These are phyloP conservation scores for Paecilomyces variotii DNA, from an alignment of 2,329 filamentous ascomycete genomes.

Conservation along the genomic window DNA sequence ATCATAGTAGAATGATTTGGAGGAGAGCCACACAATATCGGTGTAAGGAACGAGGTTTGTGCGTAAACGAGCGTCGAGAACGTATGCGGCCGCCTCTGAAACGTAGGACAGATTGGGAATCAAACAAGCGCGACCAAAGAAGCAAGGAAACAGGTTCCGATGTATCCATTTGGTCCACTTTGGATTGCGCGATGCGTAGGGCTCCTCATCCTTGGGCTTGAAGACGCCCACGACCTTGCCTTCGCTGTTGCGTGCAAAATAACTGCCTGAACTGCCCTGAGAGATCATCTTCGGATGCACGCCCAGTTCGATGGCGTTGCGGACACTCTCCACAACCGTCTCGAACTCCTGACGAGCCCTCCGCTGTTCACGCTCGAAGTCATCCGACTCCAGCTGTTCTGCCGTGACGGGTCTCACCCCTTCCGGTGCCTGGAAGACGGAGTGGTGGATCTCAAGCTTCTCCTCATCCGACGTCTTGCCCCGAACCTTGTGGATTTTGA, in stretches of 20 bases:
- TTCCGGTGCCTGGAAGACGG: slow-evolving; percentile 89
- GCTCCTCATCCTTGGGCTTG: slow-evolving; percentile 98
- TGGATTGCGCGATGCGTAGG: slow-evolving; percentile 90
- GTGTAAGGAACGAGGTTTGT: slow-evolving; percentile 95
- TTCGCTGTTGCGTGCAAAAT: slow-evolving; percentile 85
- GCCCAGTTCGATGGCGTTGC: slow-evolving; percentile 78
- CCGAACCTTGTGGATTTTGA: slow-evolving; percentile 76
- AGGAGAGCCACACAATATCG: slow-evolving; percentile 86
- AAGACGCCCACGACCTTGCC: slow-evolving; percentile 97
- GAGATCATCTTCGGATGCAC: slow-evolving; percentile 93
- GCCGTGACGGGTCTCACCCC: slow-evolving; percentile 72
- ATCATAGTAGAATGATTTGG: slow-evolving; percentile 96
- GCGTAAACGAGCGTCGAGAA: slow-evolving; percentile 79
- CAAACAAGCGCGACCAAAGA: slow-evolving; percentile 87
- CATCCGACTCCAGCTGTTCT: slow-evolving; percentile 57
- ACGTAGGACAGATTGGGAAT: slow-evolving; percentile 98
- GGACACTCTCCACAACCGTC: slow-evolving; percentile 80
- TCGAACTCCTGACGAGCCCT: slow-evolving; percentile 81
- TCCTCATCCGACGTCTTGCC: slow-evolving; percentile 71
- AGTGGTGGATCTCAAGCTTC: slow-evolving; percentile 90
- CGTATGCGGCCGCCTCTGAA: slow-evolving; percentile 93
- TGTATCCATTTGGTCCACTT: slow-evolving; percentile 99
- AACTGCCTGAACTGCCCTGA: slow-evolving; percentile 94
- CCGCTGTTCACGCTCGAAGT: slow-evolving; percentile 48
- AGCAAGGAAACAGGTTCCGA: slow-evolving; percentile 92